These are phyloP conservation scores for Diplodia seriata DNA, from an alignment of 2,329 filamentous ascomycete genomes.

Conservation along the genomic window DNA sequence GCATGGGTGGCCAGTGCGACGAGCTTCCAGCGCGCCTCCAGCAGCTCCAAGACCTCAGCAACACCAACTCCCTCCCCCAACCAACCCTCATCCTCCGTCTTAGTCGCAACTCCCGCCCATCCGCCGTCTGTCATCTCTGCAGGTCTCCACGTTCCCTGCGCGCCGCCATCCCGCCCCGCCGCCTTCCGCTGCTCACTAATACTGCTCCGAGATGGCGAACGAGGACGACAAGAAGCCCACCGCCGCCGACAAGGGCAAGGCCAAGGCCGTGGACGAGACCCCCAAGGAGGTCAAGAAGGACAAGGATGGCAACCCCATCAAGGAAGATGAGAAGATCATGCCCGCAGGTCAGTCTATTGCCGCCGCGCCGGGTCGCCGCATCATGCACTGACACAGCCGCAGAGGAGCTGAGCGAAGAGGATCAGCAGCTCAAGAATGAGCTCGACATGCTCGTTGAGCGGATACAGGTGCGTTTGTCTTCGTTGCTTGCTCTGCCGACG, in stretches of 20 bases:
- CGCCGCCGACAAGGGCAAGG: conserved; percentile 93
- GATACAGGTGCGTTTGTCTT: conserved; percentile 70
- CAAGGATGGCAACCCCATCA: conserved; percentile 72
- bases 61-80: conserved; percentile 30
- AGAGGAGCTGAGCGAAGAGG: conserved; percentile 96
- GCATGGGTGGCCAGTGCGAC: conserved; percentile 7
- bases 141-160: neutral
- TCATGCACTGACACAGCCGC: conserved; percentile 37
- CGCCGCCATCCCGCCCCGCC: conserved; percentile 34
- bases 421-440: conserved; percentile 97
- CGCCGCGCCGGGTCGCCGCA: conserved; percentile 7
- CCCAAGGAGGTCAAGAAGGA: conserved; percentile 66
- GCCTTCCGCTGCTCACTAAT: conserved; percentile 41
- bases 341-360: conserved; percentile 60
- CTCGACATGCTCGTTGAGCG: conserved; percentile 98
- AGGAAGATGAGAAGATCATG: conserved; percentile 78
- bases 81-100: conserved; percentile 31
- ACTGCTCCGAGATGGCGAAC: conserved; percentile 71
- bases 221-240: conserved; percentile 86
- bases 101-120: conserved; percentile 15
- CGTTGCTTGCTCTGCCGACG: neutral
- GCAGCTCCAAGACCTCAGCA: conserved; percentile 27
- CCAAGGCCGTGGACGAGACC: conserved; percentile 76
- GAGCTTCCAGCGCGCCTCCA: conserved; percentile 33
- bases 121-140: conserved; percentile 11